These are phyloP conservation scores for Echria macrotheca DNA, from an alignment of 495 filamentous ascomycete genomes.

Conservation along the genomic window DNA sequence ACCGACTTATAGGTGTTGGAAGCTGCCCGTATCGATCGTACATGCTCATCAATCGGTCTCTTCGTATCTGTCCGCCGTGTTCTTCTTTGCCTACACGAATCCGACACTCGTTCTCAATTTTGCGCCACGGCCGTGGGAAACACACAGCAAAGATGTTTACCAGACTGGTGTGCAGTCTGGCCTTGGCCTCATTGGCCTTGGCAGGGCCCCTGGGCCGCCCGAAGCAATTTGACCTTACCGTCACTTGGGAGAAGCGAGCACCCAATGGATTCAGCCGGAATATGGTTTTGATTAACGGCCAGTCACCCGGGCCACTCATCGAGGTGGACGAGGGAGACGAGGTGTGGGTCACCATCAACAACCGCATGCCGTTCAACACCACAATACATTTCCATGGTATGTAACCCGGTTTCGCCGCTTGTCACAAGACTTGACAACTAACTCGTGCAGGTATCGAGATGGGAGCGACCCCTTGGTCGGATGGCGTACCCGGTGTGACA, in stretches of 20 bases:
- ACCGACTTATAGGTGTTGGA: no score
- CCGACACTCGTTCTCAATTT: no score
- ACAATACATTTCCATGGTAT: slow-evolving; percentile 51
- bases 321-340: slow-evolving; percentile 43
- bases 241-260: slow-evolving; percentile 38
- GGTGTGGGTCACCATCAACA: slow-evolving; percentile 43
- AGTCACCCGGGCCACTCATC: slow-evolving; percentile 44
- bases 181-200: background rate
- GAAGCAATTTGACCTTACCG: slow-evolving; percentile 13
- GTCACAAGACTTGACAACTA: slow-evolving; percentile 20
- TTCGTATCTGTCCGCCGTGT: no score
- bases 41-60: no score
- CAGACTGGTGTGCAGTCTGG: no score
- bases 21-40: no score
- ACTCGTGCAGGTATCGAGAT: slow-evolving; percentile 42
- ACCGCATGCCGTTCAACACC: slow-evolving; percentile 41
- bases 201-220: background rate
- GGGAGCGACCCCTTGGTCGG: slow-evolving; percentile 34
- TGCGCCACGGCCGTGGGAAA: no score
- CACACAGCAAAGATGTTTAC: no score
- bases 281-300: slow-evolving; percentile 45
- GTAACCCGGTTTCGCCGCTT: slow-evolving; percentile 6
- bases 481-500: slow-evolving; percentile 31
- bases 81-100: no score
- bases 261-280: slow-evolving; percentile 38